Evolutionary conservation across 2,329 filamentous ascomycete genomes (phyloP), one percentile per base, ranked within the genome.

Genomic region (Graphiopsis chlorocephala): DNA sequence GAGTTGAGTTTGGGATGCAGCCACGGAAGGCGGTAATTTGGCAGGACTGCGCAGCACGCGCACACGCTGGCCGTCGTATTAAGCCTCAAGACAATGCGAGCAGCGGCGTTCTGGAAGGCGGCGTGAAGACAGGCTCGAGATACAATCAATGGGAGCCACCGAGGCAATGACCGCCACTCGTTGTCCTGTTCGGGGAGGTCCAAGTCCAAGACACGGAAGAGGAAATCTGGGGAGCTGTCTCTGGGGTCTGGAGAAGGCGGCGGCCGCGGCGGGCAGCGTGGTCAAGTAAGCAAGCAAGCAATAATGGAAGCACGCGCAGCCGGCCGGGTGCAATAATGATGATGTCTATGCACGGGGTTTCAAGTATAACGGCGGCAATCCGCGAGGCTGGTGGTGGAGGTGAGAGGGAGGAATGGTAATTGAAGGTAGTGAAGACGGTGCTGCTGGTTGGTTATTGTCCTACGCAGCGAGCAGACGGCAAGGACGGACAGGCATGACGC

Each of bases 151-250:
- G 17, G 17, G 28, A 17, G 31, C 20, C 53, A 42, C 53, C 53
- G 53, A 57, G 53, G 53, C 33, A 57, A 42, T 58, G 29, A 20
- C 53, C 31, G 53, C 53, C 50, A 56, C 53, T 56, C 29, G 52
- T 56, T 25, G 45, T 48, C 11, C n/a, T 26, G 11, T 17, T 28
- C 53, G 23, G 31, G 53, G 53, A 56, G 53, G 31, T 56, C 47
- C 26, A 56, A 29, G 17, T 56, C 56, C 38, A 61, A 50, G 58
- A 35, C 58, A 25, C 33, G 47, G 31, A 61, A 35, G 59, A 26
- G 47, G 23, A 45, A 55, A 62, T 62, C 60, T 62, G 60, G 60
- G 60, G 60, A 62, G 60, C 60, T 62, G 60, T 52, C 33, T 53
- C 60, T 55, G 48, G 60, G 60, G 60, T 62, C 58, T 62, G 60